phyloP scores from a whole-genome alignment of 83 land plant genomes.

The Picea abies region DNA sequence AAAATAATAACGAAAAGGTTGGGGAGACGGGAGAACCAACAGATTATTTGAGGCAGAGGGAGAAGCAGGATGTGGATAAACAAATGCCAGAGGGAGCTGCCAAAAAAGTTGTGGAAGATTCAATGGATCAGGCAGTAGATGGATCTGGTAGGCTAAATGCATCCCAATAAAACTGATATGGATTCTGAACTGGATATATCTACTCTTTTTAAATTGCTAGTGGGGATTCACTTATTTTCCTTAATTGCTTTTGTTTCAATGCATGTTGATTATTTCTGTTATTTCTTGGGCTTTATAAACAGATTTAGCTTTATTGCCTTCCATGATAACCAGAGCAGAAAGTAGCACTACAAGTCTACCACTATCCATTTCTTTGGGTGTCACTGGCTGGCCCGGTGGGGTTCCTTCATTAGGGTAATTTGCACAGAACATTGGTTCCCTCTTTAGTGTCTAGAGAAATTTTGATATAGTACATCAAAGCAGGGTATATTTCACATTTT shows the following conservation, averaged over 20 bases:
- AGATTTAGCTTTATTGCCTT: background rate
- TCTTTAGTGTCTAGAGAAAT: background rate
- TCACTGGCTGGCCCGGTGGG: background rate
- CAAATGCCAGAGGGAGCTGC: background rate
- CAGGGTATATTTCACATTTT: background rate
- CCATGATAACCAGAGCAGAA: background rate
- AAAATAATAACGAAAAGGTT: background rate
- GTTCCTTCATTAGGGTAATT: background rate
- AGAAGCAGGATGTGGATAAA: background rate
- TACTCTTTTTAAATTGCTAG: no score
- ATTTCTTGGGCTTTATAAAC: background rate
- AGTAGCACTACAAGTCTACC: background rate
- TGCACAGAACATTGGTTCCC: background rate
- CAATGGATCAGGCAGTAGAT: background rate
- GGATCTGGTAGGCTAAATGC: background rate
- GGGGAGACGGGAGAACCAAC: background rate
- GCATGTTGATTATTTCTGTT: background rate
- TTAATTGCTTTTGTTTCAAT: no score
- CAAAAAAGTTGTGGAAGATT: background rate
- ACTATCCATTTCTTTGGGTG: background rate
- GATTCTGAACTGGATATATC: no score
- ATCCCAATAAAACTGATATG: no score
- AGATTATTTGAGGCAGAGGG: background rate
- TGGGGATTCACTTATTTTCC: no score
- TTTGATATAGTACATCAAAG: background rate